phyloP scores from a whole-genome alignment of 225 moss, liverwort and hornwort species.

The Thuidium tamariscinum region DNA sequence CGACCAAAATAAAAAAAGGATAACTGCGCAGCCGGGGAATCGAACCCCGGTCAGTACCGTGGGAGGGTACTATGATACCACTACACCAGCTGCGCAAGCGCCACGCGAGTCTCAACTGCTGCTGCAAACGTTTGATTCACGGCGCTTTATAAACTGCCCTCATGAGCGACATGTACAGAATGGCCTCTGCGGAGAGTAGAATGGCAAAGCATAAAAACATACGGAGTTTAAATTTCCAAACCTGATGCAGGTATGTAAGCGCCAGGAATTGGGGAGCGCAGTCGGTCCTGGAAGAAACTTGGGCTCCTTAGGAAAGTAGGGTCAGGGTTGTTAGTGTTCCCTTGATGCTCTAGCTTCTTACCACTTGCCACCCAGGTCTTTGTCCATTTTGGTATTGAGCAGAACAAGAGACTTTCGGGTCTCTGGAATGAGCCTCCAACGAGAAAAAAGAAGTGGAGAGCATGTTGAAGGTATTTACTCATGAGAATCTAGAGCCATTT shows the following conservation, averaged over 20 bases:
- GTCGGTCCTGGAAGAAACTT: not conserved
- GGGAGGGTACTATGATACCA: slow-evolving; percentile 99
- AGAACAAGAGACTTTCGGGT: too few species aligned
- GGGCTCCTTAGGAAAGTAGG: not conserved
- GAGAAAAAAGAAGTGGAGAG: too few species aligned
- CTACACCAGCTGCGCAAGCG: slow-evolving; percentile 30
- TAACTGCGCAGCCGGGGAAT: slow-evolving; percentile 82
- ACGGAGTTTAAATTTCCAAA: not conserved
- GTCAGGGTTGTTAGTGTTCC: not conserved
- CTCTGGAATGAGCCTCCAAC: too few species aligned
- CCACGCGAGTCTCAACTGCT: rapidly evolving
- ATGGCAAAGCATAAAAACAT: too few species aligned
- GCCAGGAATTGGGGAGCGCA: not conserved
- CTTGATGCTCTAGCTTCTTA: not conserved
- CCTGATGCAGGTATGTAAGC: not conserved
- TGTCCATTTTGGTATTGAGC: too few species aligned
- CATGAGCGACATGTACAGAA: rapidly evolving
- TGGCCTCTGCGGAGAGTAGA: not conserved
- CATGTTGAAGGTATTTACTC: too few species aligned
- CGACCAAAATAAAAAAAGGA: not conserved
- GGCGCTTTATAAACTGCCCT: not conserved
- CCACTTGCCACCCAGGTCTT: too few species aligned
- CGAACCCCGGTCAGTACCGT: slow-evolving; percentile 98
- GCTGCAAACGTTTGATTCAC: rapidly evolving
- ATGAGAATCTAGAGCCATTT: too few species aligned